Evolutionary conservation across 352 stramenopile species (phyloP), one percentile per base, ranked within the genome.

Genomic region (Phytophthora parvispora): DNA sequence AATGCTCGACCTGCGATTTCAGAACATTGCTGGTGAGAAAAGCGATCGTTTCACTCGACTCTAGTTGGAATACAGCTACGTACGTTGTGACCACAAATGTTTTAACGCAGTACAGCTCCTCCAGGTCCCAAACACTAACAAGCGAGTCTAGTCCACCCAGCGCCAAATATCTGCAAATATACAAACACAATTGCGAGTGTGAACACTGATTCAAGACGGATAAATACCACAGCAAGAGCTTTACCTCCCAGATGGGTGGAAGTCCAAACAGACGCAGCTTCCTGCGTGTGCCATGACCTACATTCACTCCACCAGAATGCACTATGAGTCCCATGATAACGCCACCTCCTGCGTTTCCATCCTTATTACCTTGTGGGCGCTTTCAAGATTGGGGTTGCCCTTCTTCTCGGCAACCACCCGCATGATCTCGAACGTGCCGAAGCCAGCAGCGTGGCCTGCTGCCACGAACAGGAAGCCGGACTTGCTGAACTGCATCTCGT

Each of bases 361-460:
- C n/a, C 20, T 13, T 32, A 40, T 29, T 28, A 91, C 89, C 82
- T 96, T 95, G 63, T 93, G 84, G 25, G 92, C 81, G 59, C 90
- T 95, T 54, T 95, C 87, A 1, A 96, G 74, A 45, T 93, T 94
- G n/a, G 87, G 84, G 4, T 83, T 88, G 4, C 83, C 83, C 61
- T 94, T 93, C 62, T 93, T 92, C 50, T 96, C 89, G 3, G 69
- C 28, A 7, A 92, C 79, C 40, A 96, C 77, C 32, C 86, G 81
- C 79, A 94, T 92, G 71, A 96, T 93, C 67, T 96, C 89, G 51
- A 95, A 92, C 5, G 85, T 94, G 29, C 89, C 89, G 54, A 93
- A 87, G 0, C 89, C 89, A 1, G 87, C 68, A 10, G 89, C 80
- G 58, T 96, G 87, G 0, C 87, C 86, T 85, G 89, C 81, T 10